Conservation (phyloP, 2,329 filamentous ascomycete species). For the Sclerotinia subarctica region DNA sequence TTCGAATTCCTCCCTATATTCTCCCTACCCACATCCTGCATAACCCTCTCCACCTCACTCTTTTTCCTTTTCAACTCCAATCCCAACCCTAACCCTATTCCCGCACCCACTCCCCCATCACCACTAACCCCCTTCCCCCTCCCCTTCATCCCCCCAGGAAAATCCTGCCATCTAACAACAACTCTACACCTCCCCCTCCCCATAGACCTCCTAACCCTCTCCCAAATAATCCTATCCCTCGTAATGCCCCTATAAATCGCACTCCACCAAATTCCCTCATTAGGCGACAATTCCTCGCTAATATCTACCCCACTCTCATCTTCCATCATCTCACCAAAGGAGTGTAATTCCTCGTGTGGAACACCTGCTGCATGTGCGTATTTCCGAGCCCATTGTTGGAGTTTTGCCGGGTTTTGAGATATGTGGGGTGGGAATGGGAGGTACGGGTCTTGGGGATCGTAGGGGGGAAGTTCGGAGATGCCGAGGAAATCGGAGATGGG, state of each 20-base stretch:
- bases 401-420: neutral
- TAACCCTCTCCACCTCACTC: neutral
- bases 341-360: neutral
- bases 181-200: constrained; percentile 29
- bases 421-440: neutral
- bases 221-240: constrained; percentile 27
- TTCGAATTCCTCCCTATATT: neutral
- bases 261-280: constrained; percentile 29
- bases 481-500: neutral
- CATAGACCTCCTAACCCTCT: constrained; percentile 29
- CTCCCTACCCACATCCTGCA: neutral
- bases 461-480: neutral
- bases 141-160: neutral
- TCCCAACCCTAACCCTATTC: neutral
- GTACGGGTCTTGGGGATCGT: neutral
- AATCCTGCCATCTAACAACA: constrained; percentile 28
- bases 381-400: neutral
- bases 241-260: constrained; percentile 23
- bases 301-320: neutral
- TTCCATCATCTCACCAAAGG: neutral
- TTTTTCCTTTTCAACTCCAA: no score
- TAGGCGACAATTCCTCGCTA: constrained; percentile 13
- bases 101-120: neutral
- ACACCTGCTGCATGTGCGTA: neutral
- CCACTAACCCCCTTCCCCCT: neutral